Evolutionary conservation across 257 asterid species (phyloP), one percentile per base, ranked within the genome.

Genomic region (Nicotiana attenuata): DNA sequence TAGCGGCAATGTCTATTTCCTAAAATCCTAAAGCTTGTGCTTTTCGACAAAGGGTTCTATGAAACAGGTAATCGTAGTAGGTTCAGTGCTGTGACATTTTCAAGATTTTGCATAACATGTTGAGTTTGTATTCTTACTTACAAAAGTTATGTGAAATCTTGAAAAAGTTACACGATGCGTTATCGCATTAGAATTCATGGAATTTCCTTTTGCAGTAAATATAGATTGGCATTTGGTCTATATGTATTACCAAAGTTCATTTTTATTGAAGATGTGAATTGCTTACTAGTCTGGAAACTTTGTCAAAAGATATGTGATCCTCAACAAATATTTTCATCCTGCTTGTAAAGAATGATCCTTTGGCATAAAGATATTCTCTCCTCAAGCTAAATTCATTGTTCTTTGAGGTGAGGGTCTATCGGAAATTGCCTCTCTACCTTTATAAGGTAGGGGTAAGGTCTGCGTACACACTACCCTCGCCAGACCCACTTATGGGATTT

Each of bases 91-190:
- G 79, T 73, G 61, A 73, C 63, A 73, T 22, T 73, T 73, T 73
- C 79, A 73, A 73, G 79, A 73, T 73, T 73, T 73, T 73, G 61
- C 79, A 47, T 73, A 28, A 24, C 63, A 73, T 73, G 79, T 29
- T 24, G 61, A 73, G 61, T 73, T 47, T 47, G 22, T 73, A 24
- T 24, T 24, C 24, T 47, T 45, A 13, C 16, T 73, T 47, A n/a
- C 79, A 24, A 22, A 24, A 79, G 81, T 73, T 85, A 26, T 82
- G 84, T 78, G 65, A 81, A 57, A 22, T 63, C 41, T 82, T 81
- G 80, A 77, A 76, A 84, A 75, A 83, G 52, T 78, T 83, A 76
- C 81, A 60, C 55, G 2, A 60, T 76, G 56, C 60, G 28, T 65
- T 82, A 64, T 45, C 38, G 38, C 61, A 7, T 73, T 45, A 24